Evolutionary conservation across 2,329 filamentous ascomycete species (phyloP).

Genomic region (Knufia petricola): DNA sequence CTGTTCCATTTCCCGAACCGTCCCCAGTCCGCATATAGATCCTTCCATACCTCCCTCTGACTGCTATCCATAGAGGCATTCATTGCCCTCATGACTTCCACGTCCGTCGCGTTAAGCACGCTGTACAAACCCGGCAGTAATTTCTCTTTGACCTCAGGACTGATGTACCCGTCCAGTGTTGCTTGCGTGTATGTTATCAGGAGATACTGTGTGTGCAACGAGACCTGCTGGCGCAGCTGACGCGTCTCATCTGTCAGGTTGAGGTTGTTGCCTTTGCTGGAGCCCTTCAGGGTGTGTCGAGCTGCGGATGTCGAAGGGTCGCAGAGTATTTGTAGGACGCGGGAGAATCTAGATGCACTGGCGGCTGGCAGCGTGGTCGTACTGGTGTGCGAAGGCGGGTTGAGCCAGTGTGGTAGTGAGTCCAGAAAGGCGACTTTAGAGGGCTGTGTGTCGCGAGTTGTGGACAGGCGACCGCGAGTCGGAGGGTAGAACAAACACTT

Average conservation of each 20-base stretch:
- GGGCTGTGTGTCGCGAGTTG: slow-evolving; percentile 6
- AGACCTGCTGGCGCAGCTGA: slow-evolving; percentile 48
- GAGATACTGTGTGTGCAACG: slow-evolving; percentile 48
- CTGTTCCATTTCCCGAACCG: slow-evolving; percentile 40
- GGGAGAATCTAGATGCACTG: slow-evolving; percentile 42
- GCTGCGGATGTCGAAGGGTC: slow-evolving; percentile 51
- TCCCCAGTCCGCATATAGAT: slow-evolving; percentile 44
- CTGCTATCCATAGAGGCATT: slow-evolving; percentile 44
- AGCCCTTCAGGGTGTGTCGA: slow-evolving; percentile 32
- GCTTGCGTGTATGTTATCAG: slow-evolving; percentile 48
- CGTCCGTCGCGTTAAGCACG: slow-evolving; percentile 44
- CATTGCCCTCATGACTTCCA: slow-evolving; percentile 41
- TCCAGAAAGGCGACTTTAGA: slow-evolving; percentile 10
- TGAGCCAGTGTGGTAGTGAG: slow-evolving; percentile 22
- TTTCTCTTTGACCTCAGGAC: slow-evolving; percentile 43
- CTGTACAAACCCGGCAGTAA: slow-evolving; percentile 44
- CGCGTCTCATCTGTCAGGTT: slow-evolving; percentile 50
- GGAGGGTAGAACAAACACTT: slow-evolving; percentile 45
- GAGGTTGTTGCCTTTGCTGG: slow-evolving; percentile 10
- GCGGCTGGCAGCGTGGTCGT: slow-evolving; percentile 24
- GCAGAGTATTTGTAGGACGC: slow-evolving; percentile 51
- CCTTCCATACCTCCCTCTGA: slow-evolving; percentile 44
- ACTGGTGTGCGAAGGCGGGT: slow-evolving; percentile 4
- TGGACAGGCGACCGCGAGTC: slow-evolving; percentile 26
- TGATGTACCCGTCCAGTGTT: slow-evolving; percentile 42